Conservation (phyloP, 306 rosid species). For the Lithocarpus polystachyus region DNA sequence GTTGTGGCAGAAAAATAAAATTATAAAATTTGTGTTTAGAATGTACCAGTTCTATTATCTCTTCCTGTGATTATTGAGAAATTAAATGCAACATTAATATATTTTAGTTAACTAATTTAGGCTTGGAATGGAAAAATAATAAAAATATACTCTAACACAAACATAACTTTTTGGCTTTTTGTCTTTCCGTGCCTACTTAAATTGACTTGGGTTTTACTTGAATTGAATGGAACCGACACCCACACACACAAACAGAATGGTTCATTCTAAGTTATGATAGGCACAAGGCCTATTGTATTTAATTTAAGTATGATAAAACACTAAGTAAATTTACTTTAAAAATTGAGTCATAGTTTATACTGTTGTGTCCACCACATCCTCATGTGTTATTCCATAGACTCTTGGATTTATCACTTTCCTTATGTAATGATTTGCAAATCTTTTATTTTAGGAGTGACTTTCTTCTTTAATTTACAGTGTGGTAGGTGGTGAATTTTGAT, state of each 20-base stretch:
- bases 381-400: neutral
- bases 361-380: neutral
- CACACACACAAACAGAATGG: neutral
- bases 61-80: constrained; percentile 5
- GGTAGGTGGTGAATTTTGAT: neutral
- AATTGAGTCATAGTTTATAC: neutral
- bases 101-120: neutral
- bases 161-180: neutral
- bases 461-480: neutral
- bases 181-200: neutral
- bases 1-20: no score
- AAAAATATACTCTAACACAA: neutral
- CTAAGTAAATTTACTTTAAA: neutral
- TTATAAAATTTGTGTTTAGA: neutral
- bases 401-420: neutral
- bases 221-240: neutral
- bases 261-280: neutral
- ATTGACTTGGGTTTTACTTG: neutral
- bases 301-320: neutral
- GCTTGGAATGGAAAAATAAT: neutral
- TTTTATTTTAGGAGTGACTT: neutral
- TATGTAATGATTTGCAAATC: neutral
- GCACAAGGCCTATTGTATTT: neutral
- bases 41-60: neutral
- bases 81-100: neutral